Evolutionary conservation across 805 yeast species (phyloP).

Genomic region (Yamadazyma tumulicola): DNA sequence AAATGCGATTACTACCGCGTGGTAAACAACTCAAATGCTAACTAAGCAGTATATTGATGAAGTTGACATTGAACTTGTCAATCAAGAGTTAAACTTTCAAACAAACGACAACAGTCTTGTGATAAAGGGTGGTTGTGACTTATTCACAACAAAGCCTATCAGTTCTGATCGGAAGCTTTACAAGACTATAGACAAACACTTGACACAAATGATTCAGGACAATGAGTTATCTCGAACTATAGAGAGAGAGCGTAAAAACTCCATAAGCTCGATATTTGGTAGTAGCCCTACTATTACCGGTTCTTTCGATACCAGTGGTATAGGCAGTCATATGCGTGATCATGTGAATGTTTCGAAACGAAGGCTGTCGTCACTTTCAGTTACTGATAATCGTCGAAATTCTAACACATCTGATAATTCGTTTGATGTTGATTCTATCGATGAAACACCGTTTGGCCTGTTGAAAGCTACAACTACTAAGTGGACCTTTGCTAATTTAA

Average conservation of each 20-base stretch:
- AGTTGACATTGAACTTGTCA: constrained; percentile 86
- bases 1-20: too few relatives aligned
- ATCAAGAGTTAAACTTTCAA: constrained; percentile 74
- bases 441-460: constrained; percentile 85
- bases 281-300: constrained; percentile 34
- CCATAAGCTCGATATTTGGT: constrained; percentile 34
- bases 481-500: constrained; percentile 83
- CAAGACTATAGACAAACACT: constrained; percentile 80
- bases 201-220: constrained; percentile 51
- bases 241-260: constrained; percentile 36
- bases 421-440: constrained; percentile 23
- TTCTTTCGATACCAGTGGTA: constrained; percentile 11
- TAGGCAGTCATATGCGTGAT: too few relatives aligned
- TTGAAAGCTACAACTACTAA: constrained; percentile 80
- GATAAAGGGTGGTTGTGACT: constrained; percentile 85
- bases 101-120: constrained; percentile 41
- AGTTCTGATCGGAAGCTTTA: constrained; percentile 86
- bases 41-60: constrained; percentile 76
- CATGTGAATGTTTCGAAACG: too few relatives aligned
- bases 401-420: constrained; percentile 18
- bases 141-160: constrained; percentile 91
- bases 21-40: constrained; percentile 2
- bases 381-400: constrained; percentile 20
- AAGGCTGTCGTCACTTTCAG: too few relatives aligned
- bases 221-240: constrained; percentile 37